Conservation (phyloP, 2,329 filamentous ascomycete genomes). For the Arthroderma sp. region DNA sequence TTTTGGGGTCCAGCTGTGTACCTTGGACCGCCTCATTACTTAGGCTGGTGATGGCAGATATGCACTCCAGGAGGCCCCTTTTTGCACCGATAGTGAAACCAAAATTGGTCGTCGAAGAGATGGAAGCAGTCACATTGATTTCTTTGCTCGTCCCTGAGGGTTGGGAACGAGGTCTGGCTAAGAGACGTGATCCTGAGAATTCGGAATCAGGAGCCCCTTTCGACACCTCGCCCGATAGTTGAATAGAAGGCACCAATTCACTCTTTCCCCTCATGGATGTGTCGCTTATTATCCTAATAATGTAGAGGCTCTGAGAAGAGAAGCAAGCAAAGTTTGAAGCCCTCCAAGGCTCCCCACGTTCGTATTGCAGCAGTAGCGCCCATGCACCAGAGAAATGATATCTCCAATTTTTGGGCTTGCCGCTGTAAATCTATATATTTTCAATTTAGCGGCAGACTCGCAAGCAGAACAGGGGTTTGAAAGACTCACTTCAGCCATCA, state of each 20-base stretch:
- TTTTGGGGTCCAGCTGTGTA: neutral
- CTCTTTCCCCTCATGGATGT: neutral
- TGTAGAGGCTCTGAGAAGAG: slow-evolving; percentile 15
- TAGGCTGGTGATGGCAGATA: slow-evolving; percentile 12
- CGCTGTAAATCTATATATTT: slow-evolving; percentile 13
- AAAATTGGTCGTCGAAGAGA: neutral
- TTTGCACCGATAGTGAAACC: slow-evolving; percentile 16
- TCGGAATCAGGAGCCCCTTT: no score
- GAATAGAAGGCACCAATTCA: no score
- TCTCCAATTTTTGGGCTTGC: slow-evolving; percentile 13
- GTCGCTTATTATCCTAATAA: slow-evolving; percentile 13
- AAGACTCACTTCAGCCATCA: slow-evolving; percentile 1
- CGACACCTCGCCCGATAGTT: no score
- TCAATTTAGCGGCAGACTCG: no score
- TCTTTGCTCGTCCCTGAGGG: neutral
- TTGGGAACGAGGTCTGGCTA: no score
- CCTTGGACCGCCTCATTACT: neutral
- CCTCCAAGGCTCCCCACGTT: slow-evolving; percentile 11
- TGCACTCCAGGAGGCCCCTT: slow-evolving; percentile 12
- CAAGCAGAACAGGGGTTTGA: neutral
- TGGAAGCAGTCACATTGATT: neutral
- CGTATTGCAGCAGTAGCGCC: slow-evolving; percentile 10
- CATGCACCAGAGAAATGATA: slow-evolving; percentile 15
- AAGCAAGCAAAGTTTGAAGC: slow-evolving; percentile 15
- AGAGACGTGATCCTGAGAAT: no score